Conservation (phyloP, 2,329 filamentous ascomycete genomes). For the Penicillium fuscoglaucum region DNA sequence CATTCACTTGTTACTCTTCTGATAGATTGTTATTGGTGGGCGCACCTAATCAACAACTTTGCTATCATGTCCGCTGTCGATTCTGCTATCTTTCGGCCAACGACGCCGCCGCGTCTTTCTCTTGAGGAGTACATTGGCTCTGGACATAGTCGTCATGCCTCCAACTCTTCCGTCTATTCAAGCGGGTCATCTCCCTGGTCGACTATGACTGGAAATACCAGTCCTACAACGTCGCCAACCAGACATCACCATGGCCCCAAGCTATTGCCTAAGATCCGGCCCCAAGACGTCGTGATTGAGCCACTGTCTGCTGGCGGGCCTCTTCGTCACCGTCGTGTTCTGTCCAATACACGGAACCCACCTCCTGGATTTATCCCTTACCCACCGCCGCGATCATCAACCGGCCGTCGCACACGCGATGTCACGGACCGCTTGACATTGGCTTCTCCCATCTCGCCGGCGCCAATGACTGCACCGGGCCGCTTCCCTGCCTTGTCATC, state of each 20-base stretch:
- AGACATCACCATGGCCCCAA: constrained; percentile 73
- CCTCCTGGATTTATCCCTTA: constrained; percentile 55
- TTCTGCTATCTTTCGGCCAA: constrained; percentile 46
- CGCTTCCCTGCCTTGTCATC: constrained; percentile 59
- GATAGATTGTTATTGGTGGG: constrained; percentile 16
- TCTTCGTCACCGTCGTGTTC: constrained; percentile 58
- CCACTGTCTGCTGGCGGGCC: constrained; percentile 51
- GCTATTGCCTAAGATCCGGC: constrained; percentile 80
- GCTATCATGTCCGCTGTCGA: constrained; percentile 45
- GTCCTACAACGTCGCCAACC: constrained; percentile 68
- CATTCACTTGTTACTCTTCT: constrained; percentile 21
- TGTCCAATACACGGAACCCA: constrained; percentile 55
- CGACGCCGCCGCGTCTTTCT: constrained; percentile 44
- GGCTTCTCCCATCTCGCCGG: constrained; percentile 49
- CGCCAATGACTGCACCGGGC: constrained; percentile 32
- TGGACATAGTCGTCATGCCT: constrained; percentile 62
- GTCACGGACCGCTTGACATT: constrained; percentile 46
- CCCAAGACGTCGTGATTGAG: constrained; percentile 76
- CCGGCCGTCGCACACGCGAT: constrained; percentile 50
- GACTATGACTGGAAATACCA: constrained; percentile 66
- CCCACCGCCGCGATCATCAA: constrained; percentile 43
- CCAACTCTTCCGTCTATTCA: constrained; percentile 66
- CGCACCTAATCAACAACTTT: constrained; percentile 26
- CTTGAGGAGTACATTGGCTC: constrained; percentile 36
- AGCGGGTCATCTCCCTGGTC: constrained; percentile 70